Evolutionary conservation across 495 filamentous ascomycete species (phyloP).

Genomic region (Podospora pseudoanserina): DNA sequence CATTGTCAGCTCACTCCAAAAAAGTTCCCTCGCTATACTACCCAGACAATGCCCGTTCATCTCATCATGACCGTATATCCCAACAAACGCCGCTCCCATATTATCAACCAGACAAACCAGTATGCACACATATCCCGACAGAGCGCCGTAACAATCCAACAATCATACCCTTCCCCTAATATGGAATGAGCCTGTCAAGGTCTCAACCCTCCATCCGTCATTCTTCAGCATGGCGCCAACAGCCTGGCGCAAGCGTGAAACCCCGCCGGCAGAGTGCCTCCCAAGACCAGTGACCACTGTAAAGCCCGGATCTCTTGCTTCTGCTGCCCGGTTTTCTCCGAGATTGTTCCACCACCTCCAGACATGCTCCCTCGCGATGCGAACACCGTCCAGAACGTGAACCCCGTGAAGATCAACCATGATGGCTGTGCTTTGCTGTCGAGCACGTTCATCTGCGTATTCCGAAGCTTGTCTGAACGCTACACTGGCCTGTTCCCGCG

Average conservation of each 20-base stretch:
- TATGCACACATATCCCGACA: neutral
- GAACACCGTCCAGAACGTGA: conserved; percentile 69
- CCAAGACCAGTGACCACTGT: conserved; percentile 79
- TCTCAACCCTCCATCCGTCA: conserved; percentile 80
- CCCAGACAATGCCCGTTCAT: neutral
- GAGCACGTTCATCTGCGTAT: conserved; percentile 58
- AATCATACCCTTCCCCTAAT: conserved; percentile 53
- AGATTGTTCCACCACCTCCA: conserved; percentile 76
- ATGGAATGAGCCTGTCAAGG: conserved; percentile 59
- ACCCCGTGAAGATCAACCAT: conserved; percentile 82
- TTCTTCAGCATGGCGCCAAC: conserved; percentile 69
- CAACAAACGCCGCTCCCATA: neutral
- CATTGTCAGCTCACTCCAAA: neutral
- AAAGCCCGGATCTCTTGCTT: conserved; percentile 50
- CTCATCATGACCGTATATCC: neutral
- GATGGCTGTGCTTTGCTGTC: conserved; percentile 52
- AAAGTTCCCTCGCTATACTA: neutral
- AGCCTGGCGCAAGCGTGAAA: conserved; percentile 70
- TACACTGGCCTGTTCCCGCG: conserved; percentile 25
- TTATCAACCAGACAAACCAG: neutral
- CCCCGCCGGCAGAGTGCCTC: conserved; percentile 72
- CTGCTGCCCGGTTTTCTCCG: conserved; percentile 40
- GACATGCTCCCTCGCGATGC: conserved; percentile 66
- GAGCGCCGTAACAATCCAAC: neutral
- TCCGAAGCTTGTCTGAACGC: conserved; percentile 24